Conservation (phyloP, 257 asterid species). For the Petrea volubilis region DNA sequence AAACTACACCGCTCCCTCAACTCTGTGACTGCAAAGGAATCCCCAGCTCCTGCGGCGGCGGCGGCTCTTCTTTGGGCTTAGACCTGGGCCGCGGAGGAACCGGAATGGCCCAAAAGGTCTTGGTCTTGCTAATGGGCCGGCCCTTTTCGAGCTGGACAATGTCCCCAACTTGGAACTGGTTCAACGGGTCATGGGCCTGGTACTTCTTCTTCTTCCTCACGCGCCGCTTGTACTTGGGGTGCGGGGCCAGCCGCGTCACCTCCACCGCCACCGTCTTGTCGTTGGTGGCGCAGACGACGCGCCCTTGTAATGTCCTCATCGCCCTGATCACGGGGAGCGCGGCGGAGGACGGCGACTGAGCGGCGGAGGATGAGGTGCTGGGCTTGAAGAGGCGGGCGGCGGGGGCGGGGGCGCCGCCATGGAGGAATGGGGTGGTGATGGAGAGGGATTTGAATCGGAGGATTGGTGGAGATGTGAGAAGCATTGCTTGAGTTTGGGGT, state of each 20-base stretch:
- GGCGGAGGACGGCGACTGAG: conserved; percentile 38
- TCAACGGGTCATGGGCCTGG: conserved; percentile 89
- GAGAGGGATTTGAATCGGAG: conserved; percentile 60
- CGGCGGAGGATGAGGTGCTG: conserved; percentile 23
- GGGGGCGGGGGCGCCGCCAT: conserved; percentile 63
- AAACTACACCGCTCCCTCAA: conserved; percentile 8
- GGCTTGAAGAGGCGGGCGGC: conserved; percentile 44
- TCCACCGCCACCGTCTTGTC: conserved; percentile 95
- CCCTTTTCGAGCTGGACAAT: conserved; percentile 75
- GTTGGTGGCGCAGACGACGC: conserved; percentile 70
- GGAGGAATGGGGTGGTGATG: conserved; percentile 66
- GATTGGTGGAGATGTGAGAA: conserved; percentile 46
- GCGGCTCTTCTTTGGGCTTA: conserved; percentile 29
- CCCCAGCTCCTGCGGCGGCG: conserved; percentile 41
- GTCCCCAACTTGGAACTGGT: conserved; percentile 87
- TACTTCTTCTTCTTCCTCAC: conserved; percentile 90
- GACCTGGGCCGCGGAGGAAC: conserved; percentile 33
- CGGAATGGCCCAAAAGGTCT: conserved; percentile 70
- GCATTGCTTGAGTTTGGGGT: conserved; percentile 38
- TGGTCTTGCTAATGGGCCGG: conserved; percentile 84
- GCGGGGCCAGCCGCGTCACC: conserved; percentile 83
- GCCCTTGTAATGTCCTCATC: conserved; percentile 70
- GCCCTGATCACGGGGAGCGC: conserved; percentile 59
- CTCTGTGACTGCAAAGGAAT: conserved; percentile 51
- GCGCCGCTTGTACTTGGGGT: conserved; percentile 95